These are phyloP conservation scores for Pythium pyrilobum DNA, from an alignment of 352 stramenopile genomes.

Conservation along the genomic window DNA sequence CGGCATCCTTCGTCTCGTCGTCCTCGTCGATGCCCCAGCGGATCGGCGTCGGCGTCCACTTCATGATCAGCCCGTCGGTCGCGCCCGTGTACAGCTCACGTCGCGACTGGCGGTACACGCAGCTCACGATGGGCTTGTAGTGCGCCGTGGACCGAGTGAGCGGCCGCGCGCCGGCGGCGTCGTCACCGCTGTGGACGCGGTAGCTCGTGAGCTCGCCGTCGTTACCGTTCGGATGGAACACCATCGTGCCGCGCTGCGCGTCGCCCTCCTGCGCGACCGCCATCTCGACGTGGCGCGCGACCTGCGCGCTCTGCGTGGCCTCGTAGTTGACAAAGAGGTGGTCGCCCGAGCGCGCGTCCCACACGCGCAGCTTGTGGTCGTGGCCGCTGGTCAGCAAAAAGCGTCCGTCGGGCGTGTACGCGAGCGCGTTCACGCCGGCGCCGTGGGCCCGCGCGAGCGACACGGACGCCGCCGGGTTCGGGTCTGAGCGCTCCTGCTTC, in stretches of 20 bases:
- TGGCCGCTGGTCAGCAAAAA: constrained; percentile 59
- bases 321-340: constrained; percentile 75
- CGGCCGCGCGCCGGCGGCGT: constrained; percentile 7
- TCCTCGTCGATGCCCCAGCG: constrained; percentile 10
- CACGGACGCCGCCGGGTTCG: constrained; percentile 42
- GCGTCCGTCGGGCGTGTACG: constrained; percentile 56
- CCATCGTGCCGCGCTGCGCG: constrained; percentile 38
- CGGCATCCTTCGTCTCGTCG: background rate
- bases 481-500: constrained; percentile 34
- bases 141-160: constrained; percentile 39
- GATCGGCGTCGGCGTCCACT: constrained; percentile 40
- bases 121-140: constrained; percentile 55
- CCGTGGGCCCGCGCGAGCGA: constrained; percentile 48
- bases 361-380: constrained; percentile 62
- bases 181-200: constrained; percentile 41
- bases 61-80: constrained; percentile 67
- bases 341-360: constrained; percentile 46
- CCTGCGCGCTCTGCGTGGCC: constrained; percentile 23
- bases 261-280: constrained; percentile 52
- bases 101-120: constrained; percentile 45
- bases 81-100: constrained; percentile 58
- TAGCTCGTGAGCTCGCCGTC: constrained; percentile 46
- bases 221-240: constrained; percentile 59
- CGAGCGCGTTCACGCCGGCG: constrained; percentile 48
- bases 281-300: constrained; percentile 44